Percentiles rank a stretch among this genome's conserved stretches.
phyloP scores from a whole-genome alignment of 2,329 filamentous ascomycete genomes.

The Aspergillus sp. region DNA sequence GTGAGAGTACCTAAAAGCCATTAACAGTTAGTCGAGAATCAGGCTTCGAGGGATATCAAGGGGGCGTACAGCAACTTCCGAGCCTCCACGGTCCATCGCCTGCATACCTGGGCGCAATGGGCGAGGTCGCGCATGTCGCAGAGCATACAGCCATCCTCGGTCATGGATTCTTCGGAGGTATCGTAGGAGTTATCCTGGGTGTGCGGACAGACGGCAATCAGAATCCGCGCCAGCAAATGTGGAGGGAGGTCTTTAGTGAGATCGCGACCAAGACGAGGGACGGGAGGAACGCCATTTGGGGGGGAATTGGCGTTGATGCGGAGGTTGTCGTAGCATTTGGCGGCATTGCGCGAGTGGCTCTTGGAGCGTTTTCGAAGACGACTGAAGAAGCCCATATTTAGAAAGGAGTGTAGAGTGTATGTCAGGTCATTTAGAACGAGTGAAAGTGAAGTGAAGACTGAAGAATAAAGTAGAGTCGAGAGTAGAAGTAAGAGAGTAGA shows the following conservation, averaged over 20 bases:
- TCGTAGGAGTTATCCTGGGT: conserved; percentile 69
- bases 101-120: conserved; percentile 67
- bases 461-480: background rate
- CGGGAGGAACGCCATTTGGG: conserved; percentile 13
- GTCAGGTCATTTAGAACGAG: background rate
- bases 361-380: conserved; percentile 24
- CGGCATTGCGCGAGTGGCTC: conserved; percentile 20
- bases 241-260: conserved; percentile 54
- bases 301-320: conserved; percentile 3
- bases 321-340: conserved; percentile 14
- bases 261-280: conserved; percentile 18
- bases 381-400: conserved; percentile 27
- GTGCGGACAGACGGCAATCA: conserved; percentile 78
- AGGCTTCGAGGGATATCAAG: too few relatives aligned
- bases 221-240: conserved; percentile 68
- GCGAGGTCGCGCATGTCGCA: conserved; percentile 87
- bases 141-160: conserved; percentile 79
- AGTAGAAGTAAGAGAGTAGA: conserved; percentile 2
- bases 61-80: conserved; percentile 56
- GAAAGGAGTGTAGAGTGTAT: conserved; percentile 5
- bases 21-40: too few relatives aligned
- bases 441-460: background rate
- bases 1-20: conserved; percentile 63
- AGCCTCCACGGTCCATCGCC: conserved; percentile 60
- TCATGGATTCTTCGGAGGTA: conserved; percentile 71